Conservation (phyloP, 23 red algal species). For the Gracilaria caudata region DNA sequence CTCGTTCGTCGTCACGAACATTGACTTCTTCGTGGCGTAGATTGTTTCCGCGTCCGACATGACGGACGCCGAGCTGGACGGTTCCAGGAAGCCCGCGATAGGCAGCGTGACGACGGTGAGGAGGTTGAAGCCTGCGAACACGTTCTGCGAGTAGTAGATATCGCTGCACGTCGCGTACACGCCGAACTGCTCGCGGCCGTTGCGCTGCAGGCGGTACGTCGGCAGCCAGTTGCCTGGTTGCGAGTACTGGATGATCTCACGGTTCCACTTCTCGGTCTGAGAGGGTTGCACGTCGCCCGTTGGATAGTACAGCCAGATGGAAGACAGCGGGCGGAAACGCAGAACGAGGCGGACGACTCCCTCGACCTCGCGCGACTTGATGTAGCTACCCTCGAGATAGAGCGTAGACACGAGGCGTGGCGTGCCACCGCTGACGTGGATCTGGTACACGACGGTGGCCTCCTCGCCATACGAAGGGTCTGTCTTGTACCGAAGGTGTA, state of each 20-base stretch:
- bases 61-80: constrained; percentile 53
- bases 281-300: neutral
- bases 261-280: constrained; percentile 59
- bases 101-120: constrained; percentile 69
- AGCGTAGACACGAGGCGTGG: constrained; percentile 71
- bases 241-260: constrained; percentile 62
- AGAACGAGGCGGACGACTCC: constrained; percentile 68
- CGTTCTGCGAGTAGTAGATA: constrained; percentile 47
- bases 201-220: constrained; percentile 43
- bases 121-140: constrained; percentile 59
- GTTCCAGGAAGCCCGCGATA: constrained; percentile 40
- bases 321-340: constrained; percentile 35
- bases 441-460: constrained; percentile 63
- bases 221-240: constrained; percentile 59
- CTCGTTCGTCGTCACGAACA: constrained; percentile 64
- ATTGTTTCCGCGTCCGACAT: constrained; percentile 64
- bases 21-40: constrained; percentile 44
- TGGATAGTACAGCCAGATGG: constrained; percentile 69
- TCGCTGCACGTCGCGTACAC: constrained; percentile 53
- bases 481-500: constrained; percentile 19
- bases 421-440: constrained; percentile 27
- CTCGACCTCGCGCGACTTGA: constrained; percentile 67
- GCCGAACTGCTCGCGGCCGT: constrained; percentile 45
- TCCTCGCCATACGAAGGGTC: constrained; percentile 51
- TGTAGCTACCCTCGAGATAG: constrained; percentile 48